Evolutionary conservation across 2,329 filamentous ascomycete species (phyloP).

Genomic region (Aspergillus hortae): DNA sequence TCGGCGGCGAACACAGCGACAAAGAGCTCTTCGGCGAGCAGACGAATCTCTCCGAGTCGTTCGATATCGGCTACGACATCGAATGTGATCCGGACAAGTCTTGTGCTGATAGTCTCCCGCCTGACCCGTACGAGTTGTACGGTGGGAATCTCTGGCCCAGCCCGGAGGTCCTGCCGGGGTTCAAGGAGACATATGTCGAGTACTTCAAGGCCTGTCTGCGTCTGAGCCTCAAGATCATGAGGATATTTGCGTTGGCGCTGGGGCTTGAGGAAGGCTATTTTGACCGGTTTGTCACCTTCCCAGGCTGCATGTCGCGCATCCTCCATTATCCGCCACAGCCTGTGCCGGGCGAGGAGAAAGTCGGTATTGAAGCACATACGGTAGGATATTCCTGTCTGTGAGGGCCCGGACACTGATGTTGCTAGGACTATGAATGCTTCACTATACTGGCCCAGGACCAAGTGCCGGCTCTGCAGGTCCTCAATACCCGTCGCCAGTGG

Average conservation of each 20-base stretch:
- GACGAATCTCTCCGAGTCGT: slow-evolving; percentile 21
- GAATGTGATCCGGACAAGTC: slow-evolving; percentile 15
- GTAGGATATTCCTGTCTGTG: slow-evolving; percentile 10
- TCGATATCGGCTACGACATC: slow-evolving; percentile 26
- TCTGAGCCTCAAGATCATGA: slow-evolving; percentile 25
- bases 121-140: slow-evolving; percentile 16
- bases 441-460: slow-evolving; percentile 41
- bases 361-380: slow-evolving; percentile 41
- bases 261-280: slow-evolving; percentile 37
- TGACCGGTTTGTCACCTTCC: slow-evolving; percentile 28
- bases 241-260: slow-evolving; percentile 39
- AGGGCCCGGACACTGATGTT: neutral
- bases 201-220: slow-evolving; percentile 18
- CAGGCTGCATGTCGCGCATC: slow-evolving; percentile 39
- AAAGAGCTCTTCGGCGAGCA: slow-evolving; percentile 5
- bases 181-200: slow-evolving; percentile 12
- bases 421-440: slow-evolving; percentile 38
- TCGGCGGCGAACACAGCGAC: slow-evolving; percentile 17
- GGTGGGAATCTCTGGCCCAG: slow-evolving; percentile 24
- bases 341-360: slow-evolving; percentile 29
- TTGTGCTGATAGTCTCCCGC: slow-evolving; percentile 8
- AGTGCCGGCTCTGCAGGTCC: slow-evolving; percentile 35
- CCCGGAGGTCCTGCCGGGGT: slow-evolving; percentile 14
- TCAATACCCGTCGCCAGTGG: slow-evolving; percentile 28
- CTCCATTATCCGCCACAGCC: slow-evolving; percentile 41